A percentile compares a stretch with the other conserved stretches of the same genome.
These are phyloP conservation scores for Gyromitra esculenta DNA, from an alignment of 2,329 filamentous ascomycete genomes.

Conservation along the genomic window DNA sequence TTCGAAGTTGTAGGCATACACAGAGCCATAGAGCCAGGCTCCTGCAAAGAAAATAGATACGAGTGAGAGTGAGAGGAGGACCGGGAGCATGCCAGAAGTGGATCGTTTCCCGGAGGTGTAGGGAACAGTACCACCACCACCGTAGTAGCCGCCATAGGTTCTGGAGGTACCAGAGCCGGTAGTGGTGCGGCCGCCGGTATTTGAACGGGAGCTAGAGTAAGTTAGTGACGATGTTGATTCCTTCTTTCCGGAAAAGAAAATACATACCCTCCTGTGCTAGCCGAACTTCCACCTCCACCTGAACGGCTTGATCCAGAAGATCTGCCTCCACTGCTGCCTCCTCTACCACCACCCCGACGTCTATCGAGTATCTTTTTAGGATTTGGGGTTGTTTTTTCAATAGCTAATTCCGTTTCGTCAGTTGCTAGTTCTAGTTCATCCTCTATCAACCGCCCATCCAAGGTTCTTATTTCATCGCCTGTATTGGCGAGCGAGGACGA, in stretches of 20 bases:
- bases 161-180: constrained; percentile 46
- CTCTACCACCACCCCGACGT: constrained; percentile 34
- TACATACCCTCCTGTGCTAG: constrained; percentile 34
- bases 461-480: neutral
- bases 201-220: constrained; percentile 32
- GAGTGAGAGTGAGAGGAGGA: constrained; percentile 66
- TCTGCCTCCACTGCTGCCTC: constrained; percentile 13
- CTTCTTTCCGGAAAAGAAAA: neutral
- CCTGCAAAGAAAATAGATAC: constrained; percentile 70
- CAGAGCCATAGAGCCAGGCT: constrained; percentile 71
- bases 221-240: constrained; percentile 4
- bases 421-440: neutral
- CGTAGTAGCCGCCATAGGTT: constrained; percentile 31
- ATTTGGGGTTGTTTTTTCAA: neutral
- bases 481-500: neutral
- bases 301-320: neutral
- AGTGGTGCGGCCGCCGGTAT: constrained; percentile 42
- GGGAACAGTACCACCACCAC: constrained; percentile 70
- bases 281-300: neutral
- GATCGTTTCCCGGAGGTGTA: constrained; percentile 68
- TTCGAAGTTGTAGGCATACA: constrained; percentile 69
- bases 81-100: constrained; percentile 66
- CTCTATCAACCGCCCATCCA: neutral
- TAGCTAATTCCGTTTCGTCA: neutral
- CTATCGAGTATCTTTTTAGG: constrained; percentile 6